Evolutionary conservation across 345 rosid genomes (phyloP), one percentile per base, ranked within the genome.

Genomic region (Euphorbia pulcherrima): DNA sequence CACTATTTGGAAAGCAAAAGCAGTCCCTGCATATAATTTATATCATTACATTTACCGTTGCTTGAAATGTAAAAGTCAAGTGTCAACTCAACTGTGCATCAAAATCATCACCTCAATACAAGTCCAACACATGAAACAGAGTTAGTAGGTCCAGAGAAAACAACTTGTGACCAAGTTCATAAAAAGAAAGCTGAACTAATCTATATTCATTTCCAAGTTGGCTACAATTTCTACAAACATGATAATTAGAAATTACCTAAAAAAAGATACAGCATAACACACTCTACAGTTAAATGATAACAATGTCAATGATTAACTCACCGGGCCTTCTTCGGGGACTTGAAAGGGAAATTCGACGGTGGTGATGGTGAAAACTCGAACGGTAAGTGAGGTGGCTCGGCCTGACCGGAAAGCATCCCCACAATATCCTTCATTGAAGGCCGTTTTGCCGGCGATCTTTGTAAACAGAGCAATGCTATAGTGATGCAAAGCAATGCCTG

Each of bases 331-430:
- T 63, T 75, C 52, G 54, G 70, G 29, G 74, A 69, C 66, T 64
- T 75, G 33, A 69, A 75, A 2, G 70, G 78, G 39, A 68, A 74
- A 26, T 51, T 64, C n/a, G 81, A 74, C 11, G 90, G 96, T 17
- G 96, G 92, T 0, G 92, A 89, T 0, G 96, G 96, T 0, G 92
- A 89, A 64, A 89, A 89, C 67, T 89, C 92, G 60, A 83, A 79
- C 5, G 96, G 96, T 76, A 89, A 81, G 72, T 82, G 82, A 0
- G 96, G 96, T 18, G 88, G 84, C 74, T 89, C 88, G 23, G 78
- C 62, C 57, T 74, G 82, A 57, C 96, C 96, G 0, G 90, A 75
- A 57, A 89, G 90, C 88, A 89, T 85, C 72, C 74, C 77, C 46
- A 87, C 92, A 65, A 85, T 83, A 62, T 87, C 88, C 66, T 82